These are phyloP conservation scores for Diplodia corticola DNA, from an alignment of 2,329 filamentous ascomycete species.

Conservation along the genomic window DNA sequence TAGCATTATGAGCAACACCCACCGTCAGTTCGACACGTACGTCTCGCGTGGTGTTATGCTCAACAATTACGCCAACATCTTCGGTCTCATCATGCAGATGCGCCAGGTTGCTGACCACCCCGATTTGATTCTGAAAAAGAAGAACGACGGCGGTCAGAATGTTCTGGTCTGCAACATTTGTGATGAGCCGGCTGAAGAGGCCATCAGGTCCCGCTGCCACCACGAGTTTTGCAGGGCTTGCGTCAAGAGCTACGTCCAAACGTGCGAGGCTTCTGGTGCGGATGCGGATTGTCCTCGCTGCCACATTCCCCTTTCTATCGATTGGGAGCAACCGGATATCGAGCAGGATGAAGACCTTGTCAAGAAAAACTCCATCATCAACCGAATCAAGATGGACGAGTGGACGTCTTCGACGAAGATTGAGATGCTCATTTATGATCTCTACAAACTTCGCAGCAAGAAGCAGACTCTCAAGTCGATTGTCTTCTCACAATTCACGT, in stretches of 20 bases:
- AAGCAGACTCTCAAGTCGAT: conserved; percentile 95
- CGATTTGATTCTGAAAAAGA: conserved; percentile 88
- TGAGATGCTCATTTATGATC: conserved; percentile 89
- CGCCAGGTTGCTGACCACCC: conserved; percentile 96
- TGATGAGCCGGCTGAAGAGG: conserved; percentile 93
- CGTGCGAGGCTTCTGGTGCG: conserved; percentile 64
- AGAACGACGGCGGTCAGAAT: conserved; percentile 82
- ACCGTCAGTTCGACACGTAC: conserved; percentile 91
- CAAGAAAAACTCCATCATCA: conserved; percentile 97
- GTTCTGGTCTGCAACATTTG: conserved; percentile 91
- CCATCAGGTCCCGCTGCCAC: conserved; percentile 85
- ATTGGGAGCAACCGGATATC: conserved; percentile 92
- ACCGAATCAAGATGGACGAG: conserved; percentile 97
- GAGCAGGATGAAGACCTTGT: conserved; percentile 84
- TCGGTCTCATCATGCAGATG: conserved; percentile 99
- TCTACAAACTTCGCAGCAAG: conserved; percentile 87
- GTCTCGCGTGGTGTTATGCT: conserved; percentile 91
- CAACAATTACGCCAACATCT: conserved; percentile 98
- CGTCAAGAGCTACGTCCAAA: conserved; percentile 76
- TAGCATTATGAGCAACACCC: conserved; percentile 91
- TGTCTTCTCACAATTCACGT: conserved; percentile 96
- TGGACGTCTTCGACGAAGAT: conserved; percentile 99
- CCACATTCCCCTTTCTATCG: conserved; percentile 85
- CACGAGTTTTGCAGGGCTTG: conserved; percentile 89
- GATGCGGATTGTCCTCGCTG: conserved; percentile 78